These are phyloP conservation scores for Xylaria multiplex DNA, from an alignment of 2,329 filamentous ascomycete species.

Conservation along the genomic window DNA sequence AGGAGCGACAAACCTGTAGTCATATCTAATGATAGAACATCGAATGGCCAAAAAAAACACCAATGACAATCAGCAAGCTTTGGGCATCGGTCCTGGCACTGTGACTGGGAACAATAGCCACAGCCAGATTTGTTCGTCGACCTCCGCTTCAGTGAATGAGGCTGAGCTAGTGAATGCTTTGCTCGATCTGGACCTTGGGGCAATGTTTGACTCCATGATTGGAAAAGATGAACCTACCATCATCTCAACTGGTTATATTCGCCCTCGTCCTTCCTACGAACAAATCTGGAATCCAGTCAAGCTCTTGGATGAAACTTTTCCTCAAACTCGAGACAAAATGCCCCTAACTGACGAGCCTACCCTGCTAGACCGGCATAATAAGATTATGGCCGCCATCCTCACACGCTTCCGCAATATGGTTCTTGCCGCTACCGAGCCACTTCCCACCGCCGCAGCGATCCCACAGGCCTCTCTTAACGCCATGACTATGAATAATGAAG, in stretches of 20 bases:
- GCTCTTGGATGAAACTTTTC: neutral
- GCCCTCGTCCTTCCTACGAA: neutral
- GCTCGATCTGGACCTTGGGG: neutral
- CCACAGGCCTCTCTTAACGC: slow-evolving; percentile 54
- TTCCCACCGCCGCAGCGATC: slow-evolving; percentile 49
- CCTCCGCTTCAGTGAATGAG: neutral
- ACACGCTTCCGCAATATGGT: slow-evolving; percentile 57
- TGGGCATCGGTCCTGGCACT: neutral
- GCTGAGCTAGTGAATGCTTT: slow-evolving; percentile 5
- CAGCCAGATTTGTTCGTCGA: neutral
- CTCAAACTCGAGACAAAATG: neutral
- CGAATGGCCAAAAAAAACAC: neutral
- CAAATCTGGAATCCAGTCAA: neutral
- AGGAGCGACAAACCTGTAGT: neutral
- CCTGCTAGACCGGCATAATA: slow-evolving; percentile 57
- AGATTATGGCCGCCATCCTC: slow-evolving; percentile 57
- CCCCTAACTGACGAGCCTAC: slow-evolving; percentile 16
- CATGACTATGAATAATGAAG: slow-evolving; percentile 54
- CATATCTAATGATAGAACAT: neutral
- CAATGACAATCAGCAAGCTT: neutral
- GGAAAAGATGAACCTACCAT: neutral
- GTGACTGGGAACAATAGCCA: neutral
- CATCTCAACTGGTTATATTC: neutral
- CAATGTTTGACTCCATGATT: neutral
- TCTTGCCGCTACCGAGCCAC: slow-evolving; percentile 50